Conservation (phyloP, 768 basidiomycete species). For the Leccinum incarnatum region DNA sequence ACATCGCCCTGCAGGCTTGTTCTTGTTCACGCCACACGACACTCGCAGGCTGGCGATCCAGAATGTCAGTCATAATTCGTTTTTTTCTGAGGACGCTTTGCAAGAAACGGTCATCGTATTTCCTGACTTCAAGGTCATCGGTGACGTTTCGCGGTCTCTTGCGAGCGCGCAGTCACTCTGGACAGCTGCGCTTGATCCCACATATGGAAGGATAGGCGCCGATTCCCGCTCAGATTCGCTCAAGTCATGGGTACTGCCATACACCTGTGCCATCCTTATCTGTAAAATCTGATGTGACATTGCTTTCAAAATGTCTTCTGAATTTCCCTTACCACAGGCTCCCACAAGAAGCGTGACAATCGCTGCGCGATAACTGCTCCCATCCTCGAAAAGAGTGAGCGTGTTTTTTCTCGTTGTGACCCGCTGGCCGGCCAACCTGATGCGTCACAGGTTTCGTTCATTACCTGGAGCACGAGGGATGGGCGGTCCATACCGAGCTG, state of each 20-base stretch:
- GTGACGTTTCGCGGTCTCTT: slow-evolving; percentile 60
- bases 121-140: slow-evolving; percentile 87
- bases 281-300: slow-evolving; percentile 43
- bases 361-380: slow-evolving; percentile 87
- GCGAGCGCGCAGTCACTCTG: slow-evolving; percentile 72
- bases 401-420: slow-evolving; percentile 10
- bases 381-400: slow-evolving; percentile 70
- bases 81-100: slow-evolving; percentile 51
- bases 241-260: slow-evolving; percentile 81
- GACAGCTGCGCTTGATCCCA: slow-evolving; percentile 59
- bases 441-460: slow-evolving; percentile 52
- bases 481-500: slow-evolving; percentile 73
- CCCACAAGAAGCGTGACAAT: slow-evolving; percentile 91
- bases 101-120: slow-evolving; percentile 83
- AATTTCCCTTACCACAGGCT: slow-evolving; percentile 54
- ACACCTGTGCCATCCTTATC: slow-evolving; percentile 76
- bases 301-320: background rate
- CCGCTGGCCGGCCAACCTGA: background rate
- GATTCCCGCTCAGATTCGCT: slow-evolving; percentile 45
- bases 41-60: slow-evolving; percentile 64
- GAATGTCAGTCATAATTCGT: slow-evolving; percentile 78
- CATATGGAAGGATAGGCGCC: slow-evolving; percentile 46
- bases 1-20: slow-evolving; percentile 36
- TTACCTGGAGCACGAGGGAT: slow-evolving; percentile 63
- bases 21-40: slow-evolving; percentile 54